Conservation (phyloP, 768 basidiomycete species). For the Boletus vinaceobasis region DNA sequence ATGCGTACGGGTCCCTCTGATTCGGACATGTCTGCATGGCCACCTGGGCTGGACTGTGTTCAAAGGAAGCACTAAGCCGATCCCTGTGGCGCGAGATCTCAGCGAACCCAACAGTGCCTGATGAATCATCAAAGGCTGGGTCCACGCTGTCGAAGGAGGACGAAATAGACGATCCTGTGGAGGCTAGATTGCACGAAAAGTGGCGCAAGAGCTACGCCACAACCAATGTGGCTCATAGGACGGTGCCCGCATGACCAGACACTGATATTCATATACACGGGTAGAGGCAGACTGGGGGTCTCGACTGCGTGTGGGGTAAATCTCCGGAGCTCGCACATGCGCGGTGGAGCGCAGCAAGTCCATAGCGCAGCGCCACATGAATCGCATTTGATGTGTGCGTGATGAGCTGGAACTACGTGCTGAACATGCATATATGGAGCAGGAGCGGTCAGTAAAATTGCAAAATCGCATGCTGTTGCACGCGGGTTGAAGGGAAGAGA, state of each 20-base stretch:
- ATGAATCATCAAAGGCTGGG: neutral
- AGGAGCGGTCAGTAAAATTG: conserved; percentile 12
- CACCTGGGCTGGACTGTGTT: neutral
- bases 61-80: conserved; percentile 1
- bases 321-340: conserved; percentile 4
- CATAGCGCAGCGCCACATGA: neutral
- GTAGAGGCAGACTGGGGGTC: neutral
- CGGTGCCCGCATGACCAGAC: neutral
- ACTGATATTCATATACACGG: neutral
- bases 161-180: neutral
- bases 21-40: neutral
- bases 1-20: conserved; percentile 5
- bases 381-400: conserved; percentile 3
- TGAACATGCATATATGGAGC: conserved; percentile 6
- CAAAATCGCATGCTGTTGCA: conserved; percentile 13
- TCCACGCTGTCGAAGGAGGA: conserved; percentile 15
- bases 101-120: conserved; percentile 20
- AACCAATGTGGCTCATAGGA: conserved; percentile 2
- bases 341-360: neutral
- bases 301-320: conserved; percentile 18
- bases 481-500: conserved; percentile 3
- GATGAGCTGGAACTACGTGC: neutral
- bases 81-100: conserved; percentile 23
- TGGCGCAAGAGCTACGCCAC: conserved; percentile 7
- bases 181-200: conserved; percentile 16